A percentile compares a stretch with the other conserved stretches of the same genome.
phyloP scores from a whole-genome alignment of 352 stramenopile species.

The Salisapilia sapeloensis region DNA sequence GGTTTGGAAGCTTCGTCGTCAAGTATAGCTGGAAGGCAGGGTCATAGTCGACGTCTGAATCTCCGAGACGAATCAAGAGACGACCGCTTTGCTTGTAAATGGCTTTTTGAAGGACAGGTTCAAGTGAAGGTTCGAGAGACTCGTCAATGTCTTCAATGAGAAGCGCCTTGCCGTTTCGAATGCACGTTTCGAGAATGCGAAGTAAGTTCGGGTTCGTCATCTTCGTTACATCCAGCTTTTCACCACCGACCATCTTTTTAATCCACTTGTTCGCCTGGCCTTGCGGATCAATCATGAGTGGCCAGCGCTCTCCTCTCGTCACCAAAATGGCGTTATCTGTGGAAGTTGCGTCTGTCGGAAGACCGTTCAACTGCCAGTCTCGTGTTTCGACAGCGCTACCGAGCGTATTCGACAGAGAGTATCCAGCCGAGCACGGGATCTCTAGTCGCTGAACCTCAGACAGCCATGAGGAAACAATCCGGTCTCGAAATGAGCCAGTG shows the following conservation, averaged over 20 bases:
- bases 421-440: conserved; percentile 59
- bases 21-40: conserved; percentile 84
- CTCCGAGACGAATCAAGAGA: conserved; percentile 78
- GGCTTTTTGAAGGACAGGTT: conserved; percentile 86
- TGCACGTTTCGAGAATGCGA: conserved; percentile 82
- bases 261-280: conserved; percentile 91
- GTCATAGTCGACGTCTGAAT: conserved; percentile 89
- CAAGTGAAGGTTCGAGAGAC: conserved; percentile 79
- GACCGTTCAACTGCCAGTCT: conserved; percentile 85
- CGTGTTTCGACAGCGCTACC: conserved; percentile 84
- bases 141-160: conserved; percentile 90
- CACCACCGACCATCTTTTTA: conserved; percentile 67
- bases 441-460: conserved; percentile 27
- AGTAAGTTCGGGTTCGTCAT: conserved; percentile 87
- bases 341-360: conserved; percentile 85
- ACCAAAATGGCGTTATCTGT: conserved; percentile 89
- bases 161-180: conserved; percentile 80
- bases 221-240: conserved; percentile 67
- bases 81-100: conserved; percentile 85
- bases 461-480: conserved; percentile 68
- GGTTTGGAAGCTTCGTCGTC: conserved; percentile 88
- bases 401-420: conserved; percentile 61
- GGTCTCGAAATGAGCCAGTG: conserved; percentile 70
- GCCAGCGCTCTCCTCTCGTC: conserved; percentile 81
- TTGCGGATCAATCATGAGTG: conserved; percentile 90